phyloP scores from a whole-genome alignment of 1,284 basidiomycete genomes.

The Xerocomus nothofagi region DNA sequence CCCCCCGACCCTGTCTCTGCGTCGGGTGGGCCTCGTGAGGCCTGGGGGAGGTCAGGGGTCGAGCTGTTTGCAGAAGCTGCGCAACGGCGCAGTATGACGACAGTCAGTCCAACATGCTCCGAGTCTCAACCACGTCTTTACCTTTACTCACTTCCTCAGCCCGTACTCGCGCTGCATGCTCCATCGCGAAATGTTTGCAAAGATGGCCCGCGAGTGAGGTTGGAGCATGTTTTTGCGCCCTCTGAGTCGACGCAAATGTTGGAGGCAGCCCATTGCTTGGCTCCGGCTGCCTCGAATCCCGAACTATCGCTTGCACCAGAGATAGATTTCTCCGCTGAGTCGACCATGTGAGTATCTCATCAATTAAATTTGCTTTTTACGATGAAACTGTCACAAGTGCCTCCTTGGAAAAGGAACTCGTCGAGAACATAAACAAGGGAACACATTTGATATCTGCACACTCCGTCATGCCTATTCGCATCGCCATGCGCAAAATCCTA shows the following conservation, averaged over 20 bases:
- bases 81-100: background rate
- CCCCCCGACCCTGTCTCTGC: conserved; percentile 1
- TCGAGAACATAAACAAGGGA: background rate
- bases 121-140: background rate
- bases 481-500: conserved; percentile 7
- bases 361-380: background rate
- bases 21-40: background rate
- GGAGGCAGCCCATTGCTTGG: conserved; percentile 2
- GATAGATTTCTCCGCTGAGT: conserved; percentile 1
- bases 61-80: background rate
- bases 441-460: conserved; percentile 11
- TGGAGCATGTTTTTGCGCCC: conserved; percentile 1
- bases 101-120: background rate
- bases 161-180: background rate
- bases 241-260: background rate
- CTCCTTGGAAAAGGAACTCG: conserved; percentile 4
- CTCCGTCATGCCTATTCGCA: conserved; percentile 9
- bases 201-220: background rate
- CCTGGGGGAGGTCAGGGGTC: background rate
- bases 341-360: background rate
- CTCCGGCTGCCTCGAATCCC: background rate
- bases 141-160: background rate
- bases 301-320: background rate
- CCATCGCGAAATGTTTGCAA: background rate
- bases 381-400: conserved; percentile 22